Percentiles rank a stretch among this genome's conserved stretches.
Conservation (phyloP, 169 alveolate genomes). For the Pseudocohnilembus persalinus region DNA sequence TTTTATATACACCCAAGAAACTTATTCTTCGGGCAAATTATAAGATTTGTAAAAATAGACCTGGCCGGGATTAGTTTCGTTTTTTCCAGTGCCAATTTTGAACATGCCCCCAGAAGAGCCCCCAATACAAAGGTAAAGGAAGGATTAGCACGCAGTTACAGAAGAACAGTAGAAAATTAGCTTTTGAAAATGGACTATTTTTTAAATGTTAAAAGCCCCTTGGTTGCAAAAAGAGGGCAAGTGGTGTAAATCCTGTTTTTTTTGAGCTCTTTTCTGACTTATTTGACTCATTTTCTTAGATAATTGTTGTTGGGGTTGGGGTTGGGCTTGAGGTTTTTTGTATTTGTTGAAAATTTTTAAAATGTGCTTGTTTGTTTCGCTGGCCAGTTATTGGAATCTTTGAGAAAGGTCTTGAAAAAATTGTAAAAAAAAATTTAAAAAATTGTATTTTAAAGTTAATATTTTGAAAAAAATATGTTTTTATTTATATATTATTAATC, state of each 20-base stretch:
- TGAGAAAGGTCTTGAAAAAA: background rate
- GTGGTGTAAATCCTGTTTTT: slow-evolving; percentile 32
- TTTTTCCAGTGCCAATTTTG: slow-evolving; percentile 87
- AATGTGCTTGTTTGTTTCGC: background rate
- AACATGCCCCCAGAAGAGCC: slow-evolving; percentile 80
- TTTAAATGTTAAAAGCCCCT: slow-evolving; percentile 57
- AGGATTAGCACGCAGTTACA: slow-evolving; percentile 81
- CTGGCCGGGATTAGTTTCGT: slow-evolving; percentile 76
- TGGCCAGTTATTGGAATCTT: background rate
- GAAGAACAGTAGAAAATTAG: slow-evolving; percentile 42
- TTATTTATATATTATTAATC: no score
- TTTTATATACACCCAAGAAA: slow-evolving; percentile 80
- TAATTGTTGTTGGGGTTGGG: background rate
- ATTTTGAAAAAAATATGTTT: background rate
- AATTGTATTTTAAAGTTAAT: background rate
- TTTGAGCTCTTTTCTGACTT: slow-evolving; percentile 6
- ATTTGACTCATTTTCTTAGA: background rate
- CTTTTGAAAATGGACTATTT: slow-evolving; percentile 35
- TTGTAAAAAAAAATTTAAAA: no score
- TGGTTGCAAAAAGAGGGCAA: slow-evolving; percentile 43
- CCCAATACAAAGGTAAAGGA: slow-evolving; percentile 65
- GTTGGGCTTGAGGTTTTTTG: background rate
- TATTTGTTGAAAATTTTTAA: background rate
- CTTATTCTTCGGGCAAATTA: slow-evolving; percentile 59
- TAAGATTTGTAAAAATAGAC: slow-evolving; percentile 66